Percentiles rank a stretch among this genome's conserved stretches.
Conservation (phyloP, 2,329 filamentous ascomycete genomes). For the Alternaria novae-zelandiae region DNA sequence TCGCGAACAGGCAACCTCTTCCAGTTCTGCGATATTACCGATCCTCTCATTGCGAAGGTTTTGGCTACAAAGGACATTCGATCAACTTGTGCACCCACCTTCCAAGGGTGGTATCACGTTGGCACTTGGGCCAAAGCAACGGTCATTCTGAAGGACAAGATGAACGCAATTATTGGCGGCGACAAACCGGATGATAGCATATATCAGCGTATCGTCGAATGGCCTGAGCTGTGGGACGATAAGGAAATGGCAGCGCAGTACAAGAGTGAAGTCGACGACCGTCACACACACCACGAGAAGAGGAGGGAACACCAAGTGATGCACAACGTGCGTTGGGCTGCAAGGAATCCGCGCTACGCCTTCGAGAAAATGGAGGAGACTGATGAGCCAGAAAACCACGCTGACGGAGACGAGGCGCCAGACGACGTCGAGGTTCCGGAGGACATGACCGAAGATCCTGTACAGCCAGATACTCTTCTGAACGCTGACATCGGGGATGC, state of each 20-base stretch:
- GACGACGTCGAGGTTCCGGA: constrained; percentile 36
- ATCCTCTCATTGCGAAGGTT: constrained; percentile 73
- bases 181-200: constrained; percentile 38
- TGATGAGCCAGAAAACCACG: constrained; percentile 3
- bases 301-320: constrained; percentile 41
- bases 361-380: constrained; percentile 40
- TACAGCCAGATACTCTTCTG: constrained; percentile 31
- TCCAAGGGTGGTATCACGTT: constrained; percentile 83
- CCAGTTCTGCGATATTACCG: constrained; percentile 91
- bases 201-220: constrained; percentile 40
- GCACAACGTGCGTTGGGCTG: constrained; percentile 39
- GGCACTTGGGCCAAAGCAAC: constrained; percentile 84
- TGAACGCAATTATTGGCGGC: constrained; percentile 55
- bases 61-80: constrained; percentile 66
- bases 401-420: constrained; percentile 19
- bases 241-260: constrained; percentile 38
- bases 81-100: constrained; percentile 51
- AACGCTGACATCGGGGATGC: constrained; percentile 28
- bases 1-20: constrained; percentile 86
- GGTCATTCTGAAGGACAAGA: constrained; percentile 86
- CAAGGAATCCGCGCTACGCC: constrained; percentile 41
- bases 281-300: constrained; percentile 30
- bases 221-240: constrained; percentile 45
- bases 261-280: constrained; percentile 34
- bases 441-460: constrained; percentile 40